Percentiles rank a stretch among this genome's conserved stretches.
phyloP scores from a whole-genome alignment of 1,284 basidiomycete genomes.

The Melampsora americana region DNA sequence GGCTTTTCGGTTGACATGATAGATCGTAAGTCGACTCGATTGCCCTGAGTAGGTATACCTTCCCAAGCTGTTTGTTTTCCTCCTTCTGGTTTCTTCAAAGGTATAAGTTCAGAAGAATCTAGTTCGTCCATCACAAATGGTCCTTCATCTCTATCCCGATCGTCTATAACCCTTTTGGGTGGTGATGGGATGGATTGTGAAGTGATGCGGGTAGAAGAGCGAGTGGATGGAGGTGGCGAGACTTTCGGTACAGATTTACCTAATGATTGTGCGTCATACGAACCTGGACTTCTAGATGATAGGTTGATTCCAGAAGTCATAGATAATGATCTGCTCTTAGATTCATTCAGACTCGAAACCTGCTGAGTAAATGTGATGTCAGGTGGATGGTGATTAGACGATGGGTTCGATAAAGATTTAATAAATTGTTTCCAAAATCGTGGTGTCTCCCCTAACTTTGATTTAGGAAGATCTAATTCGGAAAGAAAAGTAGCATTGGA shows the following conservation, averaged over 20 bases:
- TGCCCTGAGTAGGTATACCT: slow-evolving; percentile 12
- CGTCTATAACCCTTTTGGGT: neutral
- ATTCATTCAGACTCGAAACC: neutral
- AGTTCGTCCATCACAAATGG: slow-evolving; percentile 40
- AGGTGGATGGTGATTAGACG: slow-evolving; percentile 10
- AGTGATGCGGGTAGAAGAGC: too few species aligned
- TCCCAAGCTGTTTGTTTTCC: slow-evolving; percentile 13
- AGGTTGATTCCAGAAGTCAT: too few species aligned
- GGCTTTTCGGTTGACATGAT: slow-evolving; percentile 11
- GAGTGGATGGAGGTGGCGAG: too few species aligned
- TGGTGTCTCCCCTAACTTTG: slow-evolving; percentile 58
- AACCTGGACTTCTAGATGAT: too few species aligned
- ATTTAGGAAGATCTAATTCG: slow-evolving; percentile 72
- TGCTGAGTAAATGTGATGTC: neutral
- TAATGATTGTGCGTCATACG: too few species aligned
- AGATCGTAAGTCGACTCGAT: slow-evolving; percentile 19
- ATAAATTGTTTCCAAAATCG: slow-evolving; percentile 26
- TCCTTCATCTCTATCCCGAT: neutral
- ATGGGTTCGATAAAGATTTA: neutral
- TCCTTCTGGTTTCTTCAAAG: neutral
- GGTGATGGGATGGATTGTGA: too few species aligned
- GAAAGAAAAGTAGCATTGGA: slow-evolving; percentile 74
- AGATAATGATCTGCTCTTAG: too few species aligned
- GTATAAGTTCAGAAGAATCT: neutral
- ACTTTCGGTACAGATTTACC: too few species aligned